Conservation (phyloP, 2,329 filamentous ascomycete genomes). For the Xylaria arbuscula region DNA sequence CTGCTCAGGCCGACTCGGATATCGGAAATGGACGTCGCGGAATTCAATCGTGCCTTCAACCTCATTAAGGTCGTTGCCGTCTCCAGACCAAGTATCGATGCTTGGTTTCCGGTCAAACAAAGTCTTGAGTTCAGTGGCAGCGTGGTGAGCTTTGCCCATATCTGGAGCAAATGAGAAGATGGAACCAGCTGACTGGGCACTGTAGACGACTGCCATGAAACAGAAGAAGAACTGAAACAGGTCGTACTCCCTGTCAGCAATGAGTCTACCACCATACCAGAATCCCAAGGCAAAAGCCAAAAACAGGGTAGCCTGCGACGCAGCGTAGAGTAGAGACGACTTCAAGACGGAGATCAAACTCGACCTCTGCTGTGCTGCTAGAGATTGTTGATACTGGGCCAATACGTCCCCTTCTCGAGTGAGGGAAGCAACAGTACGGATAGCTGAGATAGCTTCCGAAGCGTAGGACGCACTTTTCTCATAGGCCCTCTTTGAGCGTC, state of each 20-base stretch:
- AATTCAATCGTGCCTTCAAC: conserved; percentile 88
- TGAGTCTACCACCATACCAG: conserved; percentile 87
- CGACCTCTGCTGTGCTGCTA: conserved; percentile 72
- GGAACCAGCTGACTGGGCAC: conserved; percentile 88
- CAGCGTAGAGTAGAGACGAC: conserved; percentile 83
- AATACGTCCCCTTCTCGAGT: conserved; percentile 88
- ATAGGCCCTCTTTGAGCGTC: conserved; percentile 82
- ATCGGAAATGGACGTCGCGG: conserved; percentile 91
- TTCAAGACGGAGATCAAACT: conserved; percentile 80
- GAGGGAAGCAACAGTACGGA: conserved; percentile 91
- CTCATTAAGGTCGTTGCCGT: conserved; percentile 70
- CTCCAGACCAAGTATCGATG: conserved; percentile 83
- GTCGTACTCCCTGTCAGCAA: conserved; percentile 75
- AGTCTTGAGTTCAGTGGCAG: conserved; percentile 81
- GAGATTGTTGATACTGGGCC: conserved; percentile 72
- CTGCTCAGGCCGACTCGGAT: conserved; percentile 89
- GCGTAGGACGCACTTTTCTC: conserved; percentile 85
- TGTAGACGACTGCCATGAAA: conserved; percentile 89
- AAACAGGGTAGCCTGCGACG: conserved; percentile 86
- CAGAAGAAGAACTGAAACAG: conserved; percentile 93
- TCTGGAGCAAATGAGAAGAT: conserved; percentile 92
- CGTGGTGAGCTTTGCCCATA: conserved; percentile 91
- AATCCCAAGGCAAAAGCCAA: conserved; percentile 88
- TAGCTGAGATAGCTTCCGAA: conserved; percentile 92
- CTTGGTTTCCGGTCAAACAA: conserved; percentile 84